These are phyloP conservation scores for Leonotis leonurus DNA, from an alignment of 257 asterid genomes.

Conservation along the genomic window DNA sequence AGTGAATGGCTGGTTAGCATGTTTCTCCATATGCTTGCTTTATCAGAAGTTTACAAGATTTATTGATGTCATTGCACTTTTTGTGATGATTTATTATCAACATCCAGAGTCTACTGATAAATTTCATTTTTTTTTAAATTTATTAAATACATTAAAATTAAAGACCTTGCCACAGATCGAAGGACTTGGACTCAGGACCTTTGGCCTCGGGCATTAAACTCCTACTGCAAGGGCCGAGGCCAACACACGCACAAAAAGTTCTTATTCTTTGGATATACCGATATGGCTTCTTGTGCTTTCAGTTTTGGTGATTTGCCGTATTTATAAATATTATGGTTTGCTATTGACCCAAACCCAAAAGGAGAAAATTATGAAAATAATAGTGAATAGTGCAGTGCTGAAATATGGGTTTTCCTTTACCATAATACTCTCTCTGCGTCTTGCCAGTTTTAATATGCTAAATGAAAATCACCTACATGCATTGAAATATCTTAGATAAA, in stretches of 20 bases:
- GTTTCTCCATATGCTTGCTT: not conserved
- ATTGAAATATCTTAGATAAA: not conserved
- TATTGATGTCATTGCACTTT: not conserved
- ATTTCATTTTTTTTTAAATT: too few species aligned
- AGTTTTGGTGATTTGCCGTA: not conserved
- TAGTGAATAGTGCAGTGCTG: not conserved
- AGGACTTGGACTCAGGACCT: too few species aligned
- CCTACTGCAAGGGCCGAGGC: too few species aligned
- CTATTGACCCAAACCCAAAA: not conserved
- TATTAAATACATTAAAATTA: too few species aligned
- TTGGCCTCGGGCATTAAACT: too few species aligned
- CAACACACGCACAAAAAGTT: too few species aligned
- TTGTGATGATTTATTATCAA: not conserved
- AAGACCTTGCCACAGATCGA: too few species aligned
- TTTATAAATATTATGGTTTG: not conserved
- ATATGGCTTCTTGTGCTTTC: not conserved
- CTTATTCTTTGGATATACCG: not conserved
- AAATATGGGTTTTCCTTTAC: not conserved
- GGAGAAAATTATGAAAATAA: not conserved
- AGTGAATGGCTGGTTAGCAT: not conserved
- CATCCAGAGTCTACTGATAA: not conserved
- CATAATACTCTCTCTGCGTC: not conserved
- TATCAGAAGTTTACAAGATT: not conserved
- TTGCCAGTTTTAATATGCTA: not conserved
- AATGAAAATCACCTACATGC: not conserved